Conservation (phyloP, 768 basidiomycete genomes). For the Mycena epipterygia region DNA sequence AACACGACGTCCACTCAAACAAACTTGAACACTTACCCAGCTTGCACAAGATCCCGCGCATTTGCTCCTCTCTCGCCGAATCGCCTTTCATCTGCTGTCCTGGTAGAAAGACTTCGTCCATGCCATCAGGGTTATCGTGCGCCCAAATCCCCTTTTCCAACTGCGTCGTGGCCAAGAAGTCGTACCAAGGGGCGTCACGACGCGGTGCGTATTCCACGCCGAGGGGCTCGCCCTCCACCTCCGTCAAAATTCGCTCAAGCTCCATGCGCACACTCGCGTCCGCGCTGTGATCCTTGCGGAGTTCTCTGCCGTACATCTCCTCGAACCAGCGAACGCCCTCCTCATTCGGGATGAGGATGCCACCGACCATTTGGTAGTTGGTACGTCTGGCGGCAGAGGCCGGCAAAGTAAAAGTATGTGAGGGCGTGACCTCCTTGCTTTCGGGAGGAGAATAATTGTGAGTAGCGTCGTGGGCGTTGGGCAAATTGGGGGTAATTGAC, state of each 20-base stretch:
- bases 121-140: neutral
- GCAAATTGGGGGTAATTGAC: neutral
- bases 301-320: slow-evolving; percentile 10
- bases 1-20: slow-evolving; percentile 2
- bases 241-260: slow-evolving; percentile 6
- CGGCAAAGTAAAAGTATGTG: neutral
- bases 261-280: slow-evolving; percentile 23
- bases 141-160: slow-evolving; percentile 15
- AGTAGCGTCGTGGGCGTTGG: neutral
- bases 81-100: slow-evolving; percentile 23
- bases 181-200: slow-evolving; percentile 17
- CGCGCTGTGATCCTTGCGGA: slow-evolving; percentile 8
- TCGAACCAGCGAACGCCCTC: slow-evolving; percentile 24
- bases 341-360: slow-evolving; percentile 18
- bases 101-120: slow-evolving; percentile 13
- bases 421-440: neutral
- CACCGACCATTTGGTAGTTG: neutral
- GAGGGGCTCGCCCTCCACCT: slow-evolving; percentile 13
- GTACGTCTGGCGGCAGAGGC: neutral
- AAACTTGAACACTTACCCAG: slow-evolving; percentile 16
- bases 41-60: slow-evolving; percentile 20
- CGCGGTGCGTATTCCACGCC: slow-evolving; percentile 26
- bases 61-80: slow-evolving; percentile 18
- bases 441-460: neutral
- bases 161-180: slow-evolving; percentile 23